Conservation (phyloP, 495 filamentous ascomycete genomes). For the Hypoxylon subgilvum region DNA sequence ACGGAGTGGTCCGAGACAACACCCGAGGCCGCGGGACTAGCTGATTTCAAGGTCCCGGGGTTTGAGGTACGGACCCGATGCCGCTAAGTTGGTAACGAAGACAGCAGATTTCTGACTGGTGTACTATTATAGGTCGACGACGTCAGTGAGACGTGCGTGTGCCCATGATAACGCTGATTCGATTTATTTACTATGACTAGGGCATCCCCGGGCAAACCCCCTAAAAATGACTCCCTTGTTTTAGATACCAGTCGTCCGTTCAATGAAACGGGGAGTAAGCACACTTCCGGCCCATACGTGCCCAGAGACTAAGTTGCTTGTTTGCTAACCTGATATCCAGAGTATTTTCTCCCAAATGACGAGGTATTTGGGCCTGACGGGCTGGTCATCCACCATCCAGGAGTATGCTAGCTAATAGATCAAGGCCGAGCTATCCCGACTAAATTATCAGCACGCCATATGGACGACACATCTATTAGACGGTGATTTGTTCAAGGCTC, state of each 20-base stretch:
- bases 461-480: background rate
- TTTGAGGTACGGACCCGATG: background rate
- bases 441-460: background rate
- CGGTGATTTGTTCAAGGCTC: background rate
- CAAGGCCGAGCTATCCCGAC: background rate
- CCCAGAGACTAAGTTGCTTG: background rate
- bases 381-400: background rate
- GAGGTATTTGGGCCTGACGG: background rate
- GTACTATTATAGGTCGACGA: constrained; percentile 1
- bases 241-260: background rate
- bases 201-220: background rate
- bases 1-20: background rate
- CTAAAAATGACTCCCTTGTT: background rate
- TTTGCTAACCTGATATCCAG: background rate
- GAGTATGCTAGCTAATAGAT: background rate
- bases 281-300: background rate
- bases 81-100: background rate
- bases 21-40: background rate
- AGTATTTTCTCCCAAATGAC: background rate
- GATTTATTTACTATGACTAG: background rate
- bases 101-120: background rate
- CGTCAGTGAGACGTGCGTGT: background rate
- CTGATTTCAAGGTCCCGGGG: background rate
- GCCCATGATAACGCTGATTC: background rate
- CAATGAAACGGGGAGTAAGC: background rate